Base-by-base conservation (phyloP, 208 protist species). In the Trypanosoma rangeli region DNA sequence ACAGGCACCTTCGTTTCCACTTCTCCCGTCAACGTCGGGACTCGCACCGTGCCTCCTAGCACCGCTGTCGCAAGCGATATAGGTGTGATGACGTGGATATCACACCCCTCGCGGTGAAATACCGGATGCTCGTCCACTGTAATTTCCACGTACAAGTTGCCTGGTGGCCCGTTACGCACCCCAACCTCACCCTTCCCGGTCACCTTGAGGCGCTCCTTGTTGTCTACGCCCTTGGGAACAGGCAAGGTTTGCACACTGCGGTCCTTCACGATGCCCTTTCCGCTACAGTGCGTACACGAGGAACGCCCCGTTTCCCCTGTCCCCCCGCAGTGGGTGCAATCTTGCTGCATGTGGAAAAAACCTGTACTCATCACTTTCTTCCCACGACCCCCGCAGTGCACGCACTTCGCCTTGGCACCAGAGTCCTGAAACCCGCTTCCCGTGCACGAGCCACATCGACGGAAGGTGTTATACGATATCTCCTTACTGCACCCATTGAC, bases 321-420 rank as follows among this genome's bases (percentile, higher is more conserved):
- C 28, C 92, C 92, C 29, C 89, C 90, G 76, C 92, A 97, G 76
- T 91, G 78, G 20, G 89, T 92, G 73, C 92, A 97, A 76, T 94
- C 87, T 70, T 97, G 87, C 75, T 97, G 87, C 85, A 97, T 92
- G 74, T 95, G 90, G 56, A 95, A 97, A 77, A 95, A 97, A 42
- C 92, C 92, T 7, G 89, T 95, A 42, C 86, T 92, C 87, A 95
- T 95, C 35, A 94, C 87, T 75, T 91, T 93, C 82, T 95, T 95
- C 13, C 92, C 92, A 0, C 87, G 79, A 2, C 92, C 92, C 10
- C 89, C 85, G 78, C 92, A 97, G 66, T 93, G 83, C 29, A 88
- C 77, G 70, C 92, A 97, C 76, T 94, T 95, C 22, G 77, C 74
- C 68, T 80, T 81, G 8, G 86, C 82, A 26, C 84, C 83, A 0